These are phyloP conservation scores for Clonostachys byssicola DNA, from an alignment of 2,329 filamentous ascomycete species.

Conservation along the genomic window DNA sequence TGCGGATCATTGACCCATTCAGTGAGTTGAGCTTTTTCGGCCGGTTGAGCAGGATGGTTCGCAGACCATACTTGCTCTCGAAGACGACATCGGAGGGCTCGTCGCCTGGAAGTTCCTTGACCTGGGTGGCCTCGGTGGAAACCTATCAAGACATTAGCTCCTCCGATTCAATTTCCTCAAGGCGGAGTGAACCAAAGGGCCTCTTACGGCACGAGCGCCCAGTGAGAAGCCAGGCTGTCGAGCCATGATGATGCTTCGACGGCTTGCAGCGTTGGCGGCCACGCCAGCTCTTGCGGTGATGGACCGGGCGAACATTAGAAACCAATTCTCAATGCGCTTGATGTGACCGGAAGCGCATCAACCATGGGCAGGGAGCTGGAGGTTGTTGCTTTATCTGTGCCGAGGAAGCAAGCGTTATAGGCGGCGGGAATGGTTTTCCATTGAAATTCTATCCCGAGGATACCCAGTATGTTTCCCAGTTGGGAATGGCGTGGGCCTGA, in stretches of 20 bases:
- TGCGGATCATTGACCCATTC: slow-evolving; percentile 90
- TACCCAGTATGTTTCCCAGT: slow-evolving; percentile 4
- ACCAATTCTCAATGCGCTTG: slow-evolving; percentile 27
- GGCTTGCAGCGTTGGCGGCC: slow-evolving; percentile 38
- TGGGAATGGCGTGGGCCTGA: no score
- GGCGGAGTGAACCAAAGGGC: not conserved
- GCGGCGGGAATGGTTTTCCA: slow-evolving; percentile 24
- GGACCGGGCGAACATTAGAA: slow-evolving; percentile 54
- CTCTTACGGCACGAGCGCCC: slow-evolving; percentile 23
- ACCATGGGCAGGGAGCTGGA: slow-evolving; percentile 6
- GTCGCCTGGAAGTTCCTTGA: slow-evolving; percentile 61
- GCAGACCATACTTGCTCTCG: slow-evolving; percentile 80
- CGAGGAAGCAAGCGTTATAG: not conserved
- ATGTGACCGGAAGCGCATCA: slow-evolving; percentile 22
- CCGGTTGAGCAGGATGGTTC: slow-evolving; percentile 90
- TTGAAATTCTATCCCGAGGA: slow-evolving; percentile 19
- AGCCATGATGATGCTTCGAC: slow-evolving; percentile 61
- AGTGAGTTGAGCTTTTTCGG: slow-evolving; percentile 89
- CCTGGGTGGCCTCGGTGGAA: slow-evolving; percentile 24
- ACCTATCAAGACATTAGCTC: slow-evolving; percentile 13
- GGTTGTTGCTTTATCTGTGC: not conserved
- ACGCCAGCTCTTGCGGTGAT: slow-evolving; percentile 49
- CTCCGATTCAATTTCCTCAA: not conserved
- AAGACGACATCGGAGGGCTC: slow-evolving; percentile 91
- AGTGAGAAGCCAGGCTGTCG: slow-evolving; percentile 64